phyloP scores from a whole-genome alignment of 139 green algal genomes.

The Nannochloris sp. region DNA sequence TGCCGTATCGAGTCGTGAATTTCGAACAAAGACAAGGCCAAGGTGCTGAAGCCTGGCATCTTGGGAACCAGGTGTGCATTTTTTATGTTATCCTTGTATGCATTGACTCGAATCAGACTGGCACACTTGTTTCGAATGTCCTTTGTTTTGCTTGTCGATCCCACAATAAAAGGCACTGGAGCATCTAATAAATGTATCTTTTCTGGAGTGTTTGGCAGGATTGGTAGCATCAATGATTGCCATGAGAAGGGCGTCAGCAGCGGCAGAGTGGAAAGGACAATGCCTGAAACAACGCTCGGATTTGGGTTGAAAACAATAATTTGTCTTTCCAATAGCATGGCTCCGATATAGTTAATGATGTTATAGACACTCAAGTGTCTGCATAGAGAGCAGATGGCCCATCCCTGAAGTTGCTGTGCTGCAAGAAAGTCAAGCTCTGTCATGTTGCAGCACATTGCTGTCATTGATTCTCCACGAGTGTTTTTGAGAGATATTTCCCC shows the following conservation, averaged over 20 bases:
- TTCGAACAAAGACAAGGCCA: slow-evolving; percentile 41
- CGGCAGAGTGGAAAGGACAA: slow-evolving; percentile 69
- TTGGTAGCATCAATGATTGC: slow-evolving; percentile 78
- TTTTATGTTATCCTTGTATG: slow-evolving; percentile 72
- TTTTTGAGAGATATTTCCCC: not conserved
- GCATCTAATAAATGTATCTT: slow-evolving; percentile 42
- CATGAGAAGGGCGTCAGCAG: slow-evolving; percentile 77
- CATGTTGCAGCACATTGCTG: not conserved
- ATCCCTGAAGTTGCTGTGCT: slow-evolving; percentile 33
- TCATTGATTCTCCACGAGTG: not conserved
- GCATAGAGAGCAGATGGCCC: slow-evolving; percentile 65
- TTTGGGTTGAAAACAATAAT: slow-evolving; percentile 84
- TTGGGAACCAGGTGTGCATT: slow-evolving; percentile 34
- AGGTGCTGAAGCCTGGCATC: slow-evolving; percentile 39
- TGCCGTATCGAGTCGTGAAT: slow-evolving; percentile 43
- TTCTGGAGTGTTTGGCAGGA: slow-evolving; percentile 44
- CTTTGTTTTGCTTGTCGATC: slow-evolving; percentile 77
- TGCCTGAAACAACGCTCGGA: slow-evolving; percentile 51
- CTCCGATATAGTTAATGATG: slow-evolving; percentile 64
- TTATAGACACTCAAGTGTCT: slow-evolving; percentile 69
- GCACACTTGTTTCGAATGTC: slow-evolving; percentile 56
- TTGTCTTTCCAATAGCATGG: slow-evolving; percentile 76
- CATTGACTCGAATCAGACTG: slow-evolving; percentile 66
- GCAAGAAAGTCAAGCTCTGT: not conserved
- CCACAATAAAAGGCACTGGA: slow-evolving; percentile 72